Evolutionary conservation across 2,329 filamentous ascomycete genomes (phyloP), one percentile per base, ranked within the genome.

Genomic region (Epichloe sibirici): DNA sequence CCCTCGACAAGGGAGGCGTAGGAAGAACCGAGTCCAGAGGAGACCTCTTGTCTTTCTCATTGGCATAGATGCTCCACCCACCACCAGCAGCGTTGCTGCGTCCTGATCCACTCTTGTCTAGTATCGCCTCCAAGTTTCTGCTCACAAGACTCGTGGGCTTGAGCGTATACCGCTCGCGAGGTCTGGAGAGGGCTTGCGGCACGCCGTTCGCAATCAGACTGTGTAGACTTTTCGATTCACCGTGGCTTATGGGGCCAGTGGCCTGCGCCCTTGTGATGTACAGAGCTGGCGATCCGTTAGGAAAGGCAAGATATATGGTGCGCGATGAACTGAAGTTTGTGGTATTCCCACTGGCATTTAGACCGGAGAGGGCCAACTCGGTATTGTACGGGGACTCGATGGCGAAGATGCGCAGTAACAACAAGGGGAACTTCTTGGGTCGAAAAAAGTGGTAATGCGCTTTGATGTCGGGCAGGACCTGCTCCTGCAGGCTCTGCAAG

Each of bases 331-430:
- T 83, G n/a, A 79, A 75, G 54, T 73, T 74, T 47, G 75, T 63
- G 15, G 66, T 60, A 4, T 61, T 55, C 8, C 63, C 64, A 42
- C 67, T 69, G 59, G 55, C 55, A 12, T 64, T 58, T 13, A 59
- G 53, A 25, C 57, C 59, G 8, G 65, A 63, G 49, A 77, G 65
- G 1, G 77, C 75, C 15, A 79, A 69, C 39, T 71, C 70, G 15
- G 79, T 81, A 58, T 85, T 86, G 65, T 94, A 95, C 0, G 88
- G 88, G 1, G 87, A 88, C 64, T 93, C 85, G 56, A 89, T 72
- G 54, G 90, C 79, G 61, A 89, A 86, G 45, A 94, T 82, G 49
- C 88, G 82, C n/a, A 94, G 70, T 28, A 93, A 74, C 1, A 87
- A 76, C 4, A 93, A 71, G 0, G 86, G 81, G n/a, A 86, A 72